These are phyloP conservation scores for Euphorbia lathyris DNA, from an alignment of 345 rosid genomes.

Conservation along the genomic window DNA sequence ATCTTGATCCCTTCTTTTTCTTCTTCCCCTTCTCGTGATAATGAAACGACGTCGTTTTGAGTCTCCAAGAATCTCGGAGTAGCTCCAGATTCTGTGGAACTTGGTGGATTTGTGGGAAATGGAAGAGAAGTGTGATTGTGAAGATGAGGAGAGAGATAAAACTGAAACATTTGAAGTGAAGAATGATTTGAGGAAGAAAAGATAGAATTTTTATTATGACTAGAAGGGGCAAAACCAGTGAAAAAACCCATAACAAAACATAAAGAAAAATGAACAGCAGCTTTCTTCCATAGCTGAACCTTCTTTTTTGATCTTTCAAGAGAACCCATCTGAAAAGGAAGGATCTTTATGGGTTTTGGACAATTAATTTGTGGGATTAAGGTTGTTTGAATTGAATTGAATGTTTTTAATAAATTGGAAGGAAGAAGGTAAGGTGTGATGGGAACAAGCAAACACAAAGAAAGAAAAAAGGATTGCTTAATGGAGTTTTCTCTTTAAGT, in stretches of 20 bases:
- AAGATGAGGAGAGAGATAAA: slow-evolving; percentile 8
- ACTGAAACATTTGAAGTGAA: slow-evolving; percentile 23
- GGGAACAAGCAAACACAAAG: slow-evolving; percentile 27
- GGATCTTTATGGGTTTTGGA: too few species aligned
- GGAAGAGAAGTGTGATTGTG: slow-evolving; percentile 13
- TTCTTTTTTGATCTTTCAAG: slow-evolving; percentile 80
- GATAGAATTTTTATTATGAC: slow-evolving; percentile 44
- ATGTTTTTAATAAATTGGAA: not conserved
- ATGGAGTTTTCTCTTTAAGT: slow-evolving; percentile 38
- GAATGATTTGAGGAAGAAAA: slow-evolving; percentile 23
- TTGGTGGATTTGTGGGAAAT: slow-evolving; percentile 21
- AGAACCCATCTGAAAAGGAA: slow-evolving; percentile 42
- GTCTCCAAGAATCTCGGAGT: slow-evolving; percentile 1
- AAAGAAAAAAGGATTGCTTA: slow-evolving; percentile 24
- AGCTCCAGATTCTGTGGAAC: slow-evolving; percentile 23
- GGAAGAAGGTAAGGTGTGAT: slow-evolving; percentile 15
- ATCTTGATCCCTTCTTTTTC: slow-evolving; percentile 8
- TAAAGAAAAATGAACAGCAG: slow-evolving; percentile 64
- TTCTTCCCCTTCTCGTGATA: not conserved
- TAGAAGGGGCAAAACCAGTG: slow-evolving; percentile 83
- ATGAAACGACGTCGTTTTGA: not conserved
- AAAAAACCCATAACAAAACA: slow-evolving; percentile 91
- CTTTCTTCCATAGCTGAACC: slow-evolving; percentile 80
- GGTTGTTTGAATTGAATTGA: slow-evolving; percentile 1
- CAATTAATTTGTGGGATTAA: too few species aligned